Base-by-base conservation (phyloP, 768 basidiomycete species). In the Mycena epipterygia region DNA sequence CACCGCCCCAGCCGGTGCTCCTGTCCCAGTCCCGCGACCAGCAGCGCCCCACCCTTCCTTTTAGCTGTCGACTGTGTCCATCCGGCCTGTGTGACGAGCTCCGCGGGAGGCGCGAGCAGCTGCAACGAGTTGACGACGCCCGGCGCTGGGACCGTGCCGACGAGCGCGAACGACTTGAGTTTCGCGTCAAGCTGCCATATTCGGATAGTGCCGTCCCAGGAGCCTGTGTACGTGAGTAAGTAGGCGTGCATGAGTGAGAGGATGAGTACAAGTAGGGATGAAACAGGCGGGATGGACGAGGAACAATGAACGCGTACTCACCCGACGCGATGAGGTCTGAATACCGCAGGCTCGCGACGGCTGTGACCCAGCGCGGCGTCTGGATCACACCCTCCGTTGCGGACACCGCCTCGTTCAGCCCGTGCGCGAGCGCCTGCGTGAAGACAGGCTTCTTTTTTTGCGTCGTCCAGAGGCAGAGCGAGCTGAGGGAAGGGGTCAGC, bases 401-500 rank as follows among this genome's bases (percentile, higher is more conserved):
- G 1, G 93, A 93, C 17, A 86, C 80, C 8, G 85, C 83, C 78
- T 93, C 89, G 73, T 93, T 87, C 49, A 96, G 81, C 6, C 98
- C 98, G 79, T 99, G 98, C 5, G 95, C 94, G 51, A 98, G 83
- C 8, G 92, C 86, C 67, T 93, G 89, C 0, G 92, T 95, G 81
- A 94, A 98, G 49, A 97, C 83, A 0, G 98, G 95, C 81, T 99
- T 99, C 85, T 99, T 98, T 87, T 96, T 97, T 70, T 89, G 88
- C 13, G 90, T 98, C 33, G 87, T 89, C 96, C 97, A 99, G 5
- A 99, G 87, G 69, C 89, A 94, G 77, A 99, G 91, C n/a, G 96
- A 93, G 0, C 97, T 96, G 68, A 17, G 49, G n/a, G 33, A 58
- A 2, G 32, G 27, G 5, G 25, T 56, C 35, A 56, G 55, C 14